phyloP scores from a whole-genome alignment of 352 stramenopile genomes.

The Phytopythium aichiense region DNA sequence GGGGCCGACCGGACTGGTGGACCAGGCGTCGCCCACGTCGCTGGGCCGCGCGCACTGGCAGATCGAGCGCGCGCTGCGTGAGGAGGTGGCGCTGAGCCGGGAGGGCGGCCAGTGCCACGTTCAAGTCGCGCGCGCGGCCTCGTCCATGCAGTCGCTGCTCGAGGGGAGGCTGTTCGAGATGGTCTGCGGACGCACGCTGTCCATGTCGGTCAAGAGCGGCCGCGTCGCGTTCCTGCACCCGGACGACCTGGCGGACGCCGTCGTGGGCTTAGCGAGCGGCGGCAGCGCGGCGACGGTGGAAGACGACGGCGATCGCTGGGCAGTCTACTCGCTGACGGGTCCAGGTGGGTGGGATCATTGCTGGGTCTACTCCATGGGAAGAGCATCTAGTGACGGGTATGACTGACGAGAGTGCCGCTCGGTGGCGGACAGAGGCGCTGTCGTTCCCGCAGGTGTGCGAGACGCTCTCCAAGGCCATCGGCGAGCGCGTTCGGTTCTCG shows the following conservation, averaged over 20 bases:
- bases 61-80: conserved; percentile 39
- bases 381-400: background rate
- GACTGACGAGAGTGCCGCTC: background rate
- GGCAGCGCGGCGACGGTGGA: background rate
- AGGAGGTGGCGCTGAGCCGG: conserved; percentile 8
- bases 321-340: conserved; percentile 36
- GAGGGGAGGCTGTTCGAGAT: conserved; percentile 47
- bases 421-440: conserved; percentile 31
- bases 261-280: conserved; percentile 18
- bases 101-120: conserved; percentile 8
- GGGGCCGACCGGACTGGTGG: conserved; percentile 36
- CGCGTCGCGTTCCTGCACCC: conserved; percentile 61
- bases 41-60: conserved; percentile 36
- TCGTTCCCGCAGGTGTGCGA: conserved; percentile 43
- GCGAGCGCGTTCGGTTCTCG: conserved; percentile 45
- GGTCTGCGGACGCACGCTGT: conserved; percentile 62
- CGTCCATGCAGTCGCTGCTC: conserved; percentile 58
- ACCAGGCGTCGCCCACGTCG: conserved; percentile 22
- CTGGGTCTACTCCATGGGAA: background rate
- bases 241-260: conserved; percentile 47
- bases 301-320: conserved; percentile 7
- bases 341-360: conserved; percentile 12
- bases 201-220: conserved; percentile 49
- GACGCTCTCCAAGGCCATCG: conserved; percentile 36
- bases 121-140: conserved; percentile 35